A percentile compares a stretch with the other conserved stretches of the same genome.
Evolutionary conservation across 1,139 yeast species (phyloP).

Genomic region (Blastobotrys buckinghamii): DNA sequence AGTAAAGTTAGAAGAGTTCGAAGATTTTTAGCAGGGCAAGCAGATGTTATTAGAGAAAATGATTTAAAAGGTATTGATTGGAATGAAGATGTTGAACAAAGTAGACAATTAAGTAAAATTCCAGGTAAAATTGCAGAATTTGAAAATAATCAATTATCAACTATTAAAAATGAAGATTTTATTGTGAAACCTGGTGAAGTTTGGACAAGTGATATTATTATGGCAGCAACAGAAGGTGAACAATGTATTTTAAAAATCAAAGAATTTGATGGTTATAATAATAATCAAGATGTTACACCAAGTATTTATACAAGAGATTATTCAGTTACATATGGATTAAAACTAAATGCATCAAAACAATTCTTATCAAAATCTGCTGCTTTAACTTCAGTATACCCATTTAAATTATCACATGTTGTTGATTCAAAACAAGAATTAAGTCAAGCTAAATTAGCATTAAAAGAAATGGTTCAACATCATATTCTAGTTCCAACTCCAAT

Average conservation of each 20-base stretch:
- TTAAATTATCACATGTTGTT: slow-evolving; percentile 50
- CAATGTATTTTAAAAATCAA: slow-evolving; percentile 26
- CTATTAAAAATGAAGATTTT: slow-evolving; percentile 42
- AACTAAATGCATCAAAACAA: slow-evolving; percentile 66
- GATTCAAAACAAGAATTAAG: slow-evolving; percentile 30
- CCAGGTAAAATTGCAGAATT: slow-evolving; percentile 17
- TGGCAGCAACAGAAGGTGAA: slow-evolving; percentile 54
- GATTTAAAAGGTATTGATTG: slow-evolving; percentile 92
- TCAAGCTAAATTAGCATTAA: slow-evolving; percentile 66
- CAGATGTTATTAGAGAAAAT: slow-evolving; percentile 83
- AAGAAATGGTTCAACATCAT: slow-evolving; percentile 77
- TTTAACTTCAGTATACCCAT: slow-evolving; percentile 80
- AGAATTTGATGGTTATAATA: slow-evolving; percentile 28
- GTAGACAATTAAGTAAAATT: slow-evolving; percentile 39
- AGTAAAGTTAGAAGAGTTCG: slow-evolving; percentile 86
- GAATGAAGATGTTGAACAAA: slow-evolving; percentile 81
- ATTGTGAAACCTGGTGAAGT: slow-evolving; percentile 75
- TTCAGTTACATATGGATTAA: slow-evolving; percentile 70
- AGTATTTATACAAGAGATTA: slow-evolving; percentile 81
- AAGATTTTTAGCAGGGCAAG: slow-evolving; percentile 93
- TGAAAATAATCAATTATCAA: slow-evolving; percentile 11
- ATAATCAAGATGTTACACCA: slow-evolving; percentile 37
- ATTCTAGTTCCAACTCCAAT: slow-evolving; percentile 72
- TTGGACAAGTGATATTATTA: slow-evolving; percentile 72
- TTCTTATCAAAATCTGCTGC: slow-evolving; percentile 67